Conservation (phyloP, 768 basidiomycete genomes). For the Pisolithus sp. region DNA sequence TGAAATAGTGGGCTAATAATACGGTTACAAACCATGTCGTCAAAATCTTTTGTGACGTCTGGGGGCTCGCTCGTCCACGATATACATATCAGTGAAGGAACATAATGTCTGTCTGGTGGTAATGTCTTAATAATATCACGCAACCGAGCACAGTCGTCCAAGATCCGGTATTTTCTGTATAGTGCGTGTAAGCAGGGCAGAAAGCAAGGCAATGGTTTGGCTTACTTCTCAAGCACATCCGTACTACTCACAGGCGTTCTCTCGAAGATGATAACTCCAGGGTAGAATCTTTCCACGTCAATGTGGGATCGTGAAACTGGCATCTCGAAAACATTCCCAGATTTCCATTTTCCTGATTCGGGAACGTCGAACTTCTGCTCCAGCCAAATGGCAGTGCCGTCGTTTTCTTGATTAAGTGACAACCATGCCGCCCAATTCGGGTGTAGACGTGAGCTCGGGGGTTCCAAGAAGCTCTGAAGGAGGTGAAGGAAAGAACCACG, state of each 20-base stretch:
- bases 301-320: constrained; percentile 26
- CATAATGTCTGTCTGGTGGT: constrained; percentile 50
- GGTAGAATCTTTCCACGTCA: constrained; percentile 30
- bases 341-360: constrained; percentile 53
- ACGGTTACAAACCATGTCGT: constrained; percentile 47
- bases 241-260: constrained; percentile 58
- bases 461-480: constrained; percentile 31
- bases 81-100: constrained; percentile 56
- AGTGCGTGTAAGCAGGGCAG: background rate
- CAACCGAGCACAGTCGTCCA: constrained; percentile 69
- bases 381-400: constrained; percentile 76
- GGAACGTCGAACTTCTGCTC: constrained; percentile 72
- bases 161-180: constrained; percentile 57
- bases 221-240: constrained; percentile 65
- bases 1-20: background rate
- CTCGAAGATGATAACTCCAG: constrained; percentile 72
- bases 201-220: background rate
- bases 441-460: constrained; percentile 27
- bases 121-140: constrained; percentile 55
- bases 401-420: constrained; percentile 66
- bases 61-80: constrained; percentile 49
- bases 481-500: constrained; percentile 56
- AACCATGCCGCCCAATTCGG: constrained; percentile 62
- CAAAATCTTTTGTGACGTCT: constrained; percentile 43
- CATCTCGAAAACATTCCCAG: constrained; percentile 56